Conservation (phyloP, 2,329 filamentous ascomycete genomes). For the Raffaelea albimanens region DNA sequence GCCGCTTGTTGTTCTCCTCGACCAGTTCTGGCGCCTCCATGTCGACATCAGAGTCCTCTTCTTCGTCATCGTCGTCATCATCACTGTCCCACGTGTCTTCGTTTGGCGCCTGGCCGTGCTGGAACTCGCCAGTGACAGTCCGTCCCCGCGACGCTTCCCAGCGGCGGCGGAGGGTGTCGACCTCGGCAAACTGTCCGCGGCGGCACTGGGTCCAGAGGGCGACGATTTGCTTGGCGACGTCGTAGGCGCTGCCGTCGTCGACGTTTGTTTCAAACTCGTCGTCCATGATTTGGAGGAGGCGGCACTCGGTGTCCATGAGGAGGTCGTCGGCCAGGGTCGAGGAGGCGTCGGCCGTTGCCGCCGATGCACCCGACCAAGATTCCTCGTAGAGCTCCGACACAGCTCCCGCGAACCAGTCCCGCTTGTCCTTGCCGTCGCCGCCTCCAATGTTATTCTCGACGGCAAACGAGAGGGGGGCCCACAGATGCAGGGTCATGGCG, state of each 20-base stretch:
- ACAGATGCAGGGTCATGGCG: constrained; percentile 74
- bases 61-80: constrained; percentile 43
- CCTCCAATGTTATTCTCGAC: constrained; percentile 86
- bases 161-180: constrained; percentile 52
- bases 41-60: constrained; percentile 43
- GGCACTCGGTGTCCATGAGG: constrained; percentile 72
- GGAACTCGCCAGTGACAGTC: constrained; percentile 43
- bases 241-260: constrained; percentile 76
- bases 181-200: constrained; percentile 55
- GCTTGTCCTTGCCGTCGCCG: constrained; percentile 72
- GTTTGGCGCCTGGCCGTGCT: constrained; percentile 44
- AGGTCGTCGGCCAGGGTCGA: constrained; percentile 34
- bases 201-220: constrained; percentile 54
- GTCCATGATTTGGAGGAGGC: constrained; percentile 81
- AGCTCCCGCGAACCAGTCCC: constrained; percentile 91
- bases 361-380: constrained; percentile 8
- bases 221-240: constrained; percentile 66
- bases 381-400: constrained; percentile 66
- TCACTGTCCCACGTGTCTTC: constrained; percentile 53
- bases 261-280: constrained; percentile 93
- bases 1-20: constrained; percentile 52
- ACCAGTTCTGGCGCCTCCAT: constrained; percentile 54
- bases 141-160: constrained; percentile 54
- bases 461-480: constrained; percentile 80
- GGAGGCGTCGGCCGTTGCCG: constrained; percentile 8